Evolutionary conservation across 331 rosid species (phyloP).

Genomic region (Stylosanthes scabra): DNA sequence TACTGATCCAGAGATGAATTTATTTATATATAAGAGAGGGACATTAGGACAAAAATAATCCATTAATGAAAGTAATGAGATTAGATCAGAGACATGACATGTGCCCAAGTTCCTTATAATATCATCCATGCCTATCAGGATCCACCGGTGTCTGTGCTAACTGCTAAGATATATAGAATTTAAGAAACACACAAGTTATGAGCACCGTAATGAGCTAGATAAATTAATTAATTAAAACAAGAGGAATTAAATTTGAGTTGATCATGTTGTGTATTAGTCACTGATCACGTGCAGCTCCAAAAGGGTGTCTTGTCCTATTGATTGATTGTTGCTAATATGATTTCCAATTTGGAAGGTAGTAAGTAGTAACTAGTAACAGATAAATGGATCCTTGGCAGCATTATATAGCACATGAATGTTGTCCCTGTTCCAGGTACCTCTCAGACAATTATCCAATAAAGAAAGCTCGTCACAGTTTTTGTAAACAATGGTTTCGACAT

Average conservation of each 20-base stretch:
- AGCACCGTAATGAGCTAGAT: constrained; percentile 18
- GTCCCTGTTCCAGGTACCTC: constrained; percentile 44
- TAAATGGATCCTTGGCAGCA: constrained; percentile 28
- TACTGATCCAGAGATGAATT: constrained; percentile 32
- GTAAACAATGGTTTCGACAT: constrained; percentile 43
- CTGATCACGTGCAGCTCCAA: constrained; percentile 53
- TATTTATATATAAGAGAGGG: constrained; percentile 9
- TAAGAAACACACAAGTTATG: constrained; percentile 29
- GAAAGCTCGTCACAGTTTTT: constrained; percentile 30
- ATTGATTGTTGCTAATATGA: not conserved
- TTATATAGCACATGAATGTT: constrained; percentile 53
- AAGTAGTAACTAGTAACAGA: too few relatives aligned
- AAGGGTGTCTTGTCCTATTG: constrained; percentile 42
- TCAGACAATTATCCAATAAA: constrained; percentile 48
- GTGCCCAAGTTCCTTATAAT: constrained; percentile 52
- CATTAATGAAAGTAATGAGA: constrained; percentile 15
- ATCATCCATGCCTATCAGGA: too few relatives aligned
- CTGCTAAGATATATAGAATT: constrained; percentile 19
- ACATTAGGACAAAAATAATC: not conserved
- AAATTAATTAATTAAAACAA: not conserved
- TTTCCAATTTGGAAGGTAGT: constrained; percentile 28
- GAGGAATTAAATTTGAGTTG: constrained; percentile 15
- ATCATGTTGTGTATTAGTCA: constrained; percentile 30
- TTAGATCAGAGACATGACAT: constrained; percentile 57
- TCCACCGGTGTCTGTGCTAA: constrained; percentile 29